Percentiles rank a stretch among this genome's conserved stretches.
These are phyloP conservation scores for Incumbomyces lentus DNA, from an alignment of 2,329 filamentous ascomycete species.

Conservation along the genomic window DNA sequence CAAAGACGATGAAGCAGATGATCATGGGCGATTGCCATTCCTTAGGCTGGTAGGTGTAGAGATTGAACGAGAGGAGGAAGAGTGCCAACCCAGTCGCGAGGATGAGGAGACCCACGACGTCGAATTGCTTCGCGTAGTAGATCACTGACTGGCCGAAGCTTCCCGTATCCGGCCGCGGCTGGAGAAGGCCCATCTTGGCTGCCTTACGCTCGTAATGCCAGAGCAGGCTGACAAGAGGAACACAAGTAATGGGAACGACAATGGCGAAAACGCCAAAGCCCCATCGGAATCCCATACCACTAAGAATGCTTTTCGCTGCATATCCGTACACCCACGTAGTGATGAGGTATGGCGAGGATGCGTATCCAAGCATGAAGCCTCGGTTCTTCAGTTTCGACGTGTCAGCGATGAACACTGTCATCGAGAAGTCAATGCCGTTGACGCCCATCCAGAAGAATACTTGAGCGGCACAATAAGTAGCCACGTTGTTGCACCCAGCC, in stretches of 20 bases:
- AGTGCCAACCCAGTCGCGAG: conserved; percentile 49
- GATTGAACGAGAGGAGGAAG: conserved; percentile 54
- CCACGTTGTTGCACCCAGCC: conserved; percentile 48
- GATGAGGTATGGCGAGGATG: conserved; percentile 9
- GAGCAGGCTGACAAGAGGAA: conserved; percentile 37
- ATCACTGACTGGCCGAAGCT: conserved; percentile 42
- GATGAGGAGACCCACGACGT: conserved; percentile 50
- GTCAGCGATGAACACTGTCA: conserved; percentile 23
- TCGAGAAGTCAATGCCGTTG: conserved; percentile 19
- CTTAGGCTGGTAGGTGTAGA: conserved; percentile 33
- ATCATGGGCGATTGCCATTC: conserved; percentile 37
- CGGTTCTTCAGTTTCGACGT: conserved; percentile 24
- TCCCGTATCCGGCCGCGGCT: conserved; percentile 35
- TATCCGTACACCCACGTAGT: conserved; percentile 14
- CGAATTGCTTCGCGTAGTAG: conserved; percentile 52
- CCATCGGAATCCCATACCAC: conserved; percentile 16
- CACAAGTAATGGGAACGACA: conserved; percentile 10
- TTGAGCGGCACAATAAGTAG: conserved; percentile 50
- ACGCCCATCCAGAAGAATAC: conserved; percentile 35
- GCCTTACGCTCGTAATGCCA: conserved; percentile 47
- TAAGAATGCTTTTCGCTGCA: conserved; percentile 13
- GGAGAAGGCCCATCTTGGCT: conserved; percentile 33
- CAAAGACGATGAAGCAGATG: conserved; percentile 44
- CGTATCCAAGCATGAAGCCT: conserved; percentile 11
- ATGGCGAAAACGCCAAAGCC: conserved; percentile 22